Evolutionary conservation across 768 basidiomycete genomes (phyloP).

Genomic region (Xanthoconium purpureum): DNA sequence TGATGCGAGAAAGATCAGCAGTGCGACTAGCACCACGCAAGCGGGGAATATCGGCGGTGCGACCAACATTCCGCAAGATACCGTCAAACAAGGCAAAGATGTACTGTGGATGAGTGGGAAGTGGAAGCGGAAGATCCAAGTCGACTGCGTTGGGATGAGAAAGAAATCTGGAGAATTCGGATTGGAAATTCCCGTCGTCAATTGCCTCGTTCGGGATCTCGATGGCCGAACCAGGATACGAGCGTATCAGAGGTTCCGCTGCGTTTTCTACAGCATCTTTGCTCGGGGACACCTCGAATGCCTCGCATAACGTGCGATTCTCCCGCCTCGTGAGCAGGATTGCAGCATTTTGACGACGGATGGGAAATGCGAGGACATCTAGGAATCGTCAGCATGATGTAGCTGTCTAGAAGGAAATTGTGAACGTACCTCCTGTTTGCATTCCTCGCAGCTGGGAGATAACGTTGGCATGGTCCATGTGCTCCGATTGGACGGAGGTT

Average conservation of each 20-base stretch:
- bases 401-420: too few species aligned
- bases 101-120: not conserved
- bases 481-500: not conserved
- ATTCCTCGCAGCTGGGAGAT: not conserved
- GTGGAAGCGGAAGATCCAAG: not conserved
- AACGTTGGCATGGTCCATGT: not conserved
- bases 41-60: not conserved
- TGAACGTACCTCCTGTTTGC: not conserved
- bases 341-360: conserved; percentile 43
- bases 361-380: conserved; percentile 38
- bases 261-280: conserved; percentile 33
- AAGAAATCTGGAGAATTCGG: conserved; percentile 10
- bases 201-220: conserved; percentile 9
- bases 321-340: conserved; percentile 33
- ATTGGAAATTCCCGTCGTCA: conserved; percentile 9
- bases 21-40: not conserved
- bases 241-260: conserved; percentile 6
- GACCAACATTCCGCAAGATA: not conserved
- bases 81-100: not conserved
- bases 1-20: not conserved
- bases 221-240: conserved; percentile 23
- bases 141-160: not conserved
- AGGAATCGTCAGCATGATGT: not conserved
- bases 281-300: conserved; percentile 28
- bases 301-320: conserved; percentile 8